Conservation (phyloP, 345 rosid genomes). For the Salix caprea region DNA sequence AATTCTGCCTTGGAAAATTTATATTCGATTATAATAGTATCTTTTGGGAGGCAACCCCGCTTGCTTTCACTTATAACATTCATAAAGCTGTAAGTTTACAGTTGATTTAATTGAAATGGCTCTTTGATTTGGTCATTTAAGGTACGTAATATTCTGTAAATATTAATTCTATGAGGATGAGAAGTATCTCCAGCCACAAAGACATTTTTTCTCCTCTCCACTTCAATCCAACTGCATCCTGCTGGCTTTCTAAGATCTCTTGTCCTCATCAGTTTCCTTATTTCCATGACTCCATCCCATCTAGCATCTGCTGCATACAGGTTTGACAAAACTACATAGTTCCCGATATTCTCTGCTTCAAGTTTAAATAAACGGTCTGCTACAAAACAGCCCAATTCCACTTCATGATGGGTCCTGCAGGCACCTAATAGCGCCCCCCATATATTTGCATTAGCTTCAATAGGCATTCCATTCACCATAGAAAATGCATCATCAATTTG, state of each 20-base stretch:
- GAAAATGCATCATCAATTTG: conserved; percentile 64
- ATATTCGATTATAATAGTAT: background rate
- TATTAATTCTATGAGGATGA: conserved; percentile 51
- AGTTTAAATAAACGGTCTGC: conserved; percentile 58
- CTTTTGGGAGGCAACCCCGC: background rate
- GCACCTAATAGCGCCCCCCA: conserved; percentile 84
- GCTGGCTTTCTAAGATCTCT: conserved; percentile 72
- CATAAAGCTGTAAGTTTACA: conserved; percentile 18
- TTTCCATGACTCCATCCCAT: conserved; percentile 72
- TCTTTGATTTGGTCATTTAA: conserved; percentile 61
- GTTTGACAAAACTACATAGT: conserved; percentile 73
- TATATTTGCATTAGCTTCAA: conserved; percentile 56
- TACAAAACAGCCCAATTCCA: conserved; percentile 53
- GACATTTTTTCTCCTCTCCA: conserved; percentile 46
- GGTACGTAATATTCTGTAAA: conserved; percentile 35
- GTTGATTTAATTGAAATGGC: conserved; percentile 29
- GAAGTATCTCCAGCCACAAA: conserved; percentile 73
- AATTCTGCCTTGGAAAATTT: background rate
- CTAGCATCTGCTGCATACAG: conserved; percentile 74
- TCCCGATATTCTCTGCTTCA: conserved; percentile 55
- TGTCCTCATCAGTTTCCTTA: conserved; percentile 64
- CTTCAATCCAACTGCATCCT: conserved; percentile 93
- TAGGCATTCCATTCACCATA: conserved; percentile 53
- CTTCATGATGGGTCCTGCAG: conserved; percentile 57
- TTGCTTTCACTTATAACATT: conserved; percentile 12